These are phyloP conservation scores for Alternaria arborescens DNA, from an alignment of 2,329 filamentous ascomycete species.

Conservation along the genomic window DNA sequence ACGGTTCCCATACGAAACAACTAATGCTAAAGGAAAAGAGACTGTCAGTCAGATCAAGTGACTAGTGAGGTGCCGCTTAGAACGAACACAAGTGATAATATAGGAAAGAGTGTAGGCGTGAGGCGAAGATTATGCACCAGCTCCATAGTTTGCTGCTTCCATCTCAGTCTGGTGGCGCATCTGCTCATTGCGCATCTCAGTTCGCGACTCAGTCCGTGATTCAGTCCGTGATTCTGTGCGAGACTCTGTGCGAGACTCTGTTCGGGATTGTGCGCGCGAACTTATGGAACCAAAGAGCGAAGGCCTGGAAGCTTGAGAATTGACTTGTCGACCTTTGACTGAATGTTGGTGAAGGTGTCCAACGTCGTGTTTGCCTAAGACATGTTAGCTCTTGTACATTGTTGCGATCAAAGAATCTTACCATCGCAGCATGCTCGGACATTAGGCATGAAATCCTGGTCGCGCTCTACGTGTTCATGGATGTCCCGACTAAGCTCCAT, in stretches of 20 bases:
- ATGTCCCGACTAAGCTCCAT: slow-evolving; percentile 80
- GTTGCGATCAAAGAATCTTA: slow-evolving; percentile 58
- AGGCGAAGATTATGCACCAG: slow-evolving; percentile 35
- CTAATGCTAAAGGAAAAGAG: slow-evolving; percentile 39
- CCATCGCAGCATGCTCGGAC: slow-evolving; percentile 97
- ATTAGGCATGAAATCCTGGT: slow-evolving; percentile 86
- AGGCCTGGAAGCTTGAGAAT: slow-evolving; percentile 32
- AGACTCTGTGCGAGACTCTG: slow-evolving; percentile 30
- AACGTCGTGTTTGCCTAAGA: slow-evolving; percentile 60
- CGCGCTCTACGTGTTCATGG: slow-evolving; percentile 78
- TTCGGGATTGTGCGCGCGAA: slow-evolving; percentile 45
- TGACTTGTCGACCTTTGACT: slow-evolving; percentile 43
- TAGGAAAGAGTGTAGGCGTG: slow-evolving; percentile 20
- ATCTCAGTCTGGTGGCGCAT: slow-evolving; percentile 35
- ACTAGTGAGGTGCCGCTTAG: slow-evolving; percentile 24
- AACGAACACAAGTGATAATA: slow-evolving; percentile 7
- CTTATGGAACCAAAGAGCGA: slow-evolving; percentile 45
- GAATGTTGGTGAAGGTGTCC: slow-evolving; percentile 53
- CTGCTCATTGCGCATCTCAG: slow-evolving; percentile 37
- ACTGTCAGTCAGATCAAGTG: slow-evolving; percentile 45
- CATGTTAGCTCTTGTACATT: slow-evolving; percentile 22
- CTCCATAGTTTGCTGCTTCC: slow-evolving; percentile 38
- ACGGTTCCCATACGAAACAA: slow-evolving; percentile 20
- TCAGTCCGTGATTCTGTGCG: slow-evolving; percentile 35
- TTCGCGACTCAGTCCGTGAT: slow-evolving; percentile 31